These are phyloP conservation scores for Heritiera littoralis DNA, from an alignment of 345 rosid species.

Conservation along the genomic window DNA sequence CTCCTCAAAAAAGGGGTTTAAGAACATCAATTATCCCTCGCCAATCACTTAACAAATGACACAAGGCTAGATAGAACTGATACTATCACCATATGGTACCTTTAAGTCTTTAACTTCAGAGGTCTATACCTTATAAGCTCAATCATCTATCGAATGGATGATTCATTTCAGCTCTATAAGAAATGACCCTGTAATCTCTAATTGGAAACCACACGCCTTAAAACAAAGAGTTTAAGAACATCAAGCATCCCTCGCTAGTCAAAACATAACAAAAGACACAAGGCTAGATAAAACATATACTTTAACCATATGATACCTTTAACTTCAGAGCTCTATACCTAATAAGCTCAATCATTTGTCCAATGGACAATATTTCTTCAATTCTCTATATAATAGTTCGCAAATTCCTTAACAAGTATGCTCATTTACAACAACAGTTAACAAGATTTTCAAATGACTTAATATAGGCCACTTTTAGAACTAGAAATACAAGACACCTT, in stretches of 20 bases:
- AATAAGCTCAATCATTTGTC: neutral
- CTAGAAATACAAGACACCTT: neutral
- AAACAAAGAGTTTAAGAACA: neutral
- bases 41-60: neutral
- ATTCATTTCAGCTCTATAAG: slow-evolving; percentile 14
- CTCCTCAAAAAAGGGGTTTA: neutral
- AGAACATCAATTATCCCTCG: neutral
- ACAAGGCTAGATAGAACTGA: neutral
- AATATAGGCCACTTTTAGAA: neutral
- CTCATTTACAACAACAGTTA: neutral
- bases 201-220: neutral
- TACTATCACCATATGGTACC: neutral
- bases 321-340: neutral
- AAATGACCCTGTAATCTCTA: neutral
- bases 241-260: neutral
- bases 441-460: neutral
- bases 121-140: neutral
- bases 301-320: neutral
- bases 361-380: neutral
- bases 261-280: neutral
- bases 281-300: neutral
- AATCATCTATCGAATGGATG: neutral
- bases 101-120: neutral
- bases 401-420: neutral
- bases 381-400: neutral